These are phyloP conservation scores for Durio zibethinus DNA, from an alignment of 345 rosid genomes.

Conservation along the genomic window DNA sequence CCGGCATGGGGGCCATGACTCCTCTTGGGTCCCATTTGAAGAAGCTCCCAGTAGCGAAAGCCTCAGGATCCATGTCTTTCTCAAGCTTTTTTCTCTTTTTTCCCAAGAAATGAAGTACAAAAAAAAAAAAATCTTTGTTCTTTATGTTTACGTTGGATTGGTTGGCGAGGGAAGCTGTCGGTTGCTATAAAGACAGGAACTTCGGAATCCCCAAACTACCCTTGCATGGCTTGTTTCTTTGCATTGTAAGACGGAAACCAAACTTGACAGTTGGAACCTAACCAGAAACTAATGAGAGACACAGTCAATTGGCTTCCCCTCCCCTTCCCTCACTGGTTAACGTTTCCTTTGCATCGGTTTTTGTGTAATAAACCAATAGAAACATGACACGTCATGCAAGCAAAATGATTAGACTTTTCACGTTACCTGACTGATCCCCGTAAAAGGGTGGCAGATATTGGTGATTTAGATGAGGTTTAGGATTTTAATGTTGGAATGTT, in stretches of 20 bases:
- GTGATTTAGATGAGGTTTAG: background rate
- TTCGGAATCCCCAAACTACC: conserved; percentile 32
- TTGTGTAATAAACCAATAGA: background rate
- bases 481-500: background rate
- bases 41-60: conserved; percentile 64
- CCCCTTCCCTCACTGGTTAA: background rate
- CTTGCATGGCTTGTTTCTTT: conserved; percentile 12
- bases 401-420: conserved; percentile 19
- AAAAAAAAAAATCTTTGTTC: background rate
- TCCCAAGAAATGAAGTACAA: conserved; percentile 14
- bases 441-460: background rate
- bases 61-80: conserved; percentile 69
- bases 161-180: background rate
- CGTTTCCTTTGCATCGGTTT: background rate
- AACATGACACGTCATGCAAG: conserved; percentile 27
- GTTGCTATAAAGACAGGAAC: conserved; percentile 23
- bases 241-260: background rate
- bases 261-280: conserved; percentile 53
- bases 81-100: background rate
- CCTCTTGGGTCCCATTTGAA: conserved; percentile 78
- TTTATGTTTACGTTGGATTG: background rate
- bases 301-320: background rate
- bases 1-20: conserved; percentile 32
- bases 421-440: conserved; percentile 3
- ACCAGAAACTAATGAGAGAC: conserved; percentile 30